Percentiles rank a stretch among this genome's conserved stretches.
These are phyloP conservation scores for Pouteria glomerata DNA, from an alignment of 148 eudicot genomes.

Conservation along the genomic window DNA sequence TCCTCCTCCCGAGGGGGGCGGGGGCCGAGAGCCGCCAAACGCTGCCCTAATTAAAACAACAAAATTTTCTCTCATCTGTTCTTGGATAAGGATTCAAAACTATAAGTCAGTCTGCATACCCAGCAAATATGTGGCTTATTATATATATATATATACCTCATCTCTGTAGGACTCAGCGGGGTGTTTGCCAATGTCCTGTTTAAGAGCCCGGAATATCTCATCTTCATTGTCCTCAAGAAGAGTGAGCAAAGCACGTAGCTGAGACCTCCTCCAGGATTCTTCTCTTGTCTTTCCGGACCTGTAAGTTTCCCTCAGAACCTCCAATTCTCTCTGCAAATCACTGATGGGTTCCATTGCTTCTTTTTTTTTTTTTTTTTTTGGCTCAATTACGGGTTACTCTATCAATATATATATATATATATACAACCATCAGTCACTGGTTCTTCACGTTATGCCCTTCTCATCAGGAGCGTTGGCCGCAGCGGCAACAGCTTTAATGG, in stretches of 20 bases:
- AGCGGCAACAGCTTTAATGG: too few species aligned
- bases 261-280: slow-evolving; percentile 55
- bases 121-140: too few species aligned
- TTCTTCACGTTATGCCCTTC: too few species aligned
- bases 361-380: background rate
- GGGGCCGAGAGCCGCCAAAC: too few species aligned
- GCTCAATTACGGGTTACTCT: background rate
- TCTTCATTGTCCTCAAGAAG: slow-evolving; percentile 44
- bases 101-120: too few species aligned
- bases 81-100: too few species aligned
- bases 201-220: slow-evolving; percentile 42
- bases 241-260: slow-evolving; percentile 36
- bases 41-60: too few species aligned
- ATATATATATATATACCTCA: slow-evolving; percentile 43
- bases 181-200: slow-evolving; percentile 62
- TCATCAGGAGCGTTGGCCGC: too few species aligned
- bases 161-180: slow-evolving; percentile 59
- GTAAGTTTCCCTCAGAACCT: slow-evolving; percentile 47
- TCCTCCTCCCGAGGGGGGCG: too few species aligned
- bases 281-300: slow-evolving; percentile 54
- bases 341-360: background rate
- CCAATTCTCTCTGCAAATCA: slow-evolving; percentile 34
- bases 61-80: too few species aligned
- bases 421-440: too few species aligned
- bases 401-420: too few species aligned